Base-by-base conservation (phyloP, 2,329 filamentous ascomycete genomes). In the Ceratocystiopsis minuta region DNA sequence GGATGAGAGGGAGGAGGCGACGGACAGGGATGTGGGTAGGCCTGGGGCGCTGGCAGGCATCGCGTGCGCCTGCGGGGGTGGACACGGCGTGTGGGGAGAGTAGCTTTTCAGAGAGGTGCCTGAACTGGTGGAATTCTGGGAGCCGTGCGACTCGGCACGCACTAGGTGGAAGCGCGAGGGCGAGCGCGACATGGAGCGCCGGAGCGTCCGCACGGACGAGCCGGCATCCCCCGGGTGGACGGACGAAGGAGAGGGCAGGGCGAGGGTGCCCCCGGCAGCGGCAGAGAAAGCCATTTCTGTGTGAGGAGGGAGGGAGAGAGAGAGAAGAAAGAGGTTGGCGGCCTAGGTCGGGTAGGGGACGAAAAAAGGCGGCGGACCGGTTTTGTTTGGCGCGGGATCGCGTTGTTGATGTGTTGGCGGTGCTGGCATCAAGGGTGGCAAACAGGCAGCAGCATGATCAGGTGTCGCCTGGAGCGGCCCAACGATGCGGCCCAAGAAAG, bases 181-280 rank as follows among this genome's bases (percentile, higher is more conserved):
- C n/a, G 88, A 95, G 52, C 86, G 75, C 44, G 87, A 95, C 48
- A 95, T 68, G 20, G 88, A 94, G 51, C 85, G 81, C 49, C 87
- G 74, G 45, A 95, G 67, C 53, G 85, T 82, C 55, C 84, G 75
- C 48, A 94, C 81, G 40, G 82, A 79, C 42, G 56, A 55, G 49
- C 84, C 76, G 63, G 93, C 83, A 53, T 88, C 80, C 60, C 82
- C 79, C 57, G 84, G 24, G 24, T 28, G 24, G 47, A 76, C 75
- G 53, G 83, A 78, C 38, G 82, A 88, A 45, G 88, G 87, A 47
- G 87, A 94, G 49, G 85, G 78, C 52, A 94, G 68, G 54, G 90
- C 85, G 53, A 93, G 68, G 45, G 83, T 88, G 54, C 83, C 83
- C 56, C 82, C 80, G 44, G 67, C 64, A 52, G 63, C 61, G 54